phyloP scores from a whole-genome alignment of 2,329 filamentous ascomycete species.

The Lasiodiplodia hormozganensis region DNA sequence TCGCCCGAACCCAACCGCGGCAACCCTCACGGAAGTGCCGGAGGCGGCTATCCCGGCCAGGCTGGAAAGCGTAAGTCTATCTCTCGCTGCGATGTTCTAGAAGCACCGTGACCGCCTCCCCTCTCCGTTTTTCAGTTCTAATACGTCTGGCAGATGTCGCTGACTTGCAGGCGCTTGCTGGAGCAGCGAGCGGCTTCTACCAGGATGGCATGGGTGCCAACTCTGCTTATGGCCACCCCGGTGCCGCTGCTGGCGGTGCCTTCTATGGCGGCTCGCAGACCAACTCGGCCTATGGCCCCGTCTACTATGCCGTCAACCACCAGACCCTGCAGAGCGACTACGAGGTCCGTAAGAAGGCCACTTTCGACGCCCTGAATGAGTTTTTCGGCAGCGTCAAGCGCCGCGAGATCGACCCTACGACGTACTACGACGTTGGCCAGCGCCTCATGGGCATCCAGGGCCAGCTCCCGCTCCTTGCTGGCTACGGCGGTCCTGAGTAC shows the following conservation, averaged over 20 bases:
- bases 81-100: conserved; percentile 11
- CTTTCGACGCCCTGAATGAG: conserved; percentile 84
- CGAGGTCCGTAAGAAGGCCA: conserved; percentile 75
- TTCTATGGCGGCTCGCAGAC: conserved; percentile 63
- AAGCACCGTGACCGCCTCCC: conserved; percentile 16
- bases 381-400: conserved; percentile 95
- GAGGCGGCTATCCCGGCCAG: conserved; percentile 42
- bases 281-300: conserved; percentile 66
- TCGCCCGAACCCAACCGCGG: conserved; percentile 66
- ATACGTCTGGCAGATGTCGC: conserved; percentile 48
- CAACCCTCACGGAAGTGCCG: conserved; percentile 44
- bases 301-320: conserved; percentile 78
- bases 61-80: conserved; percentile 49
- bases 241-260: conserved; percentile 55
- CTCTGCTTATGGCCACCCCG: conserved; percentile 56
- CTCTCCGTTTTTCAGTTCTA: conserved; percentile 41
- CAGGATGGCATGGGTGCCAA: conserved; percentile 49
- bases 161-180: conserved; percentile 57
- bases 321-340: conserved; percentile 71
- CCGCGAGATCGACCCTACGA: conserved; percentile 84
- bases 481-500: conserved; percentile 55
- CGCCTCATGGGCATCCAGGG: conserved; percentile 83
- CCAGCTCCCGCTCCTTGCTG: conserved; percentile 52
- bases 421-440: conserved; percentile 91
- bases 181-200: conserved; percentile 59